Conservation (phyloP, 306 rosid genomes). For the Echinosophora koreensis region DNA sequence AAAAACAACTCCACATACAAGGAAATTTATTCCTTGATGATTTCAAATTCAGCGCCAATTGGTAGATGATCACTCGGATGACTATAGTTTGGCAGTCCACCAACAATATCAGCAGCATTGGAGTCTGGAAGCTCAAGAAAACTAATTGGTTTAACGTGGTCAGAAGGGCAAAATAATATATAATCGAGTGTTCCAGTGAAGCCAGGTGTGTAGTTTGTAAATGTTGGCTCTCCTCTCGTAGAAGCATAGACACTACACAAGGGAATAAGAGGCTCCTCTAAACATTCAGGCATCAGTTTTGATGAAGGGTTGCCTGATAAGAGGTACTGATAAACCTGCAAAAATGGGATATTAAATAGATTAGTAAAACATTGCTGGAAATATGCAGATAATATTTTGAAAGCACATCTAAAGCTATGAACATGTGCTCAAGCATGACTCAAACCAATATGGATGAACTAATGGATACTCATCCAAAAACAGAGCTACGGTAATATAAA, state of each 20-base stretch:
- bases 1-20: constrained; percentile 39
- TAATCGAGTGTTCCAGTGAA: constrained; percentile 90
- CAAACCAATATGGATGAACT: constrained; percentile 17
- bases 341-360: constrained; percentile 40
- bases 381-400: constrained; percentile 10
- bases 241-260: constrained; percentile 71
- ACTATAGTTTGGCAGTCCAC: constrained; percentile 80
- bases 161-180: constrained; percentile 70
- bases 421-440: constrained; percentile 31
- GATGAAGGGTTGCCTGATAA: constrained; percentile 66
- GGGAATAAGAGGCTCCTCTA: constrained; percentile 71
- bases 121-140: constrained; percentile 83
- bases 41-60: constrained; percentile 84
- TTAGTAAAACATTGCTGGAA: constrained; percentile 9
- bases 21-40: constrained; percentile 48
- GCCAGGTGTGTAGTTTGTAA: constrained; percentile 93
- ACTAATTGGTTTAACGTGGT: constrained; percentile 70
- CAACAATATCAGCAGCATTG: constrained; percentile 66
- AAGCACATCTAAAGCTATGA: constrained; percentile 9
- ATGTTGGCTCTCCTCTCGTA: constrained; percentile 83
- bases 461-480: background rate
- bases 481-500: background rate
- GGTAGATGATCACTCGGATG: constrained; percentile 96
- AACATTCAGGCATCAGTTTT: constrained; percentile 39
- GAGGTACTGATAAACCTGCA: constrained; percentile 82